Evolutionary conservation across 768 basidiomycete genomes (phyloP).

Genomic region (Vishniacozyma victoriae): DNA sequence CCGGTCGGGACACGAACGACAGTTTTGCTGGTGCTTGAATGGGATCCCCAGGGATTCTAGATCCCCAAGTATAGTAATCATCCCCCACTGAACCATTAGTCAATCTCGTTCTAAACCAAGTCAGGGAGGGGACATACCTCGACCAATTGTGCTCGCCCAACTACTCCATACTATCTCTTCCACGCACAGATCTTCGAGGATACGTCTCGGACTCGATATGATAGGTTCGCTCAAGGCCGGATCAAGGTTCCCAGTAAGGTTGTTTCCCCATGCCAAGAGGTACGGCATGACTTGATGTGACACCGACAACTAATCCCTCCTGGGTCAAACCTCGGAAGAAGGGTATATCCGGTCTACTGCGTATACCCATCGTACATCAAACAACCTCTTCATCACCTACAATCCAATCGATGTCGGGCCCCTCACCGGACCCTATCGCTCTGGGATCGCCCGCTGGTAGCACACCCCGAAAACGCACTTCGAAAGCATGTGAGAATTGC

Average conservation of each 20-base stretch:
- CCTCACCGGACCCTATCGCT: too few species aligned
- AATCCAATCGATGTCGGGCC: too few species aligned
- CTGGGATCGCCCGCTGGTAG: too few species aligned
- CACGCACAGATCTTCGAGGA: neutral
- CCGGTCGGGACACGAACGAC: too few species aligned
- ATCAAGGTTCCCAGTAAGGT: conserved; percentile 20
- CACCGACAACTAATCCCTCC: too few species aligned
- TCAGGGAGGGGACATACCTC: conserved; percentile 6
- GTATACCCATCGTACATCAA: too few species aligned
- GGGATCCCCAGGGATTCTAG: neutral
- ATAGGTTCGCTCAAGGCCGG: conserved; percentile 2
- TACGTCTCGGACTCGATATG: conserved; percentile 6
- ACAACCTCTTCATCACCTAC: too few species aligned
- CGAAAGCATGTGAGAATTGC: conserved; percentile 15
- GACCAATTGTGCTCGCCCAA: conserved; percentile 21
- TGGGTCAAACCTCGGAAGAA: too few species aligned
- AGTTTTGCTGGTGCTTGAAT: too few species aligned
- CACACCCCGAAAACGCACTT: too few species aligned
- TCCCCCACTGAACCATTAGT: neutral
- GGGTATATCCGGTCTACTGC: too few species aligned
- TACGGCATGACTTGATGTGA: too few species aligned
- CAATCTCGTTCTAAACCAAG: neutral
- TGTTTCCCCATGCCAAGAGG: conserved; percentile 23
- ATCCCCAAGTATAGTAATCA: neutral
- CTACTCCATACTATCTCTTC: conserved; percentile 15